A percentile compares a stretch with the other conserved stretches of the same genome.
Conservation (phyloP, 495 filamentous ascomycete genomes). For the Hypoxylon subgilvum region DNA sequence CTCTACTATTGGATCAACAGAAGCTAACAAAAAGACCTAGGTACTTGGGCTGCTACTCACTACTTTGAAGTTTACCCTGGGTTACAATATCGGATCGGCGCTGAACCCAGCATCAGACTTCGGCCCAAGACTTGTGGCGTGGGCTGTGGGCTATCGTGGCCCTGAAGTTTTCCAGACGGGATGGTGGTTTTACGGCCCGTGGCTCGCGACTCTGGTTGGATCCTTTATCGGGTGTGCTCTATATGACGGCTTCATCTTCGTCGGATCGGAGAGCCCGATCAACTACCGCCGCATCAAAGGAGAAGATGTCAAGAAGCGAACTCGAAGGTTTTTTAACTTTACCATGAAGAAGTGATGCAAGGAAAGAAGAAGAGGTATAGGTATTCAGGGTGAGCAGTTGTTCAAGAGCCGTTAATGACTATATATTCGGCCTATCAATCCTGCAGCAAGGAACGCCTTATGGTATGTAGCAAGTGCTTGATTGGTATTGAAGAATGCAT, state of each 20-base stretch:
- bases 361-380: no score
- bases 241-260: constrained; percentile 63
- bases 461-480: no score
- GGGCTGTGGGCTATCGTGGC: constrained; percentile 51
- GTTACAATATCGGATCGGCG: constrained; percentile 55
- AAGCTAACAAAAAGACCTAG: constrained; percentile 16
- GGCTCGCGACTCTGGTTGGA: constrained; percentile 53
- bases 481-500: no score
- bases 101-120: constrained; percentile 61
- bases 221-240: constrained; percentile 53
- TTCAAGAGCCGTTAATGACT: neutral
- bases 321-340: constrained; percentile 9
- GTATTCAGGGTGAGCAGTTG: neutral
- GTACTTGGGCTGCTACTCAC: constrained; percentile 55
- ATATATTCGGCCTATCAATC: no score
- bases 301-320: constrained; percentile 11
- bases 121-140: constrained; percentile 51
- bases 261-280: constrained; percentile 58
- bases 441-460: no score
- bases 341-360: constrained; percentile 3
- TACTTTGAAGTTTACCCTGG: constrained; percentile 52
- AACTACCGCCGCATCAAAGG: constrained; percentile 54
- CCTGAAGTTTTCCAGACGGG: constrained; percentile 48
- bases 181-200: constrained; percentile 62
- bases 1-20: neutral